Conservation (phyloP, 768 basidiomycete genomes). For the Sutorius australiensis region DNA sequence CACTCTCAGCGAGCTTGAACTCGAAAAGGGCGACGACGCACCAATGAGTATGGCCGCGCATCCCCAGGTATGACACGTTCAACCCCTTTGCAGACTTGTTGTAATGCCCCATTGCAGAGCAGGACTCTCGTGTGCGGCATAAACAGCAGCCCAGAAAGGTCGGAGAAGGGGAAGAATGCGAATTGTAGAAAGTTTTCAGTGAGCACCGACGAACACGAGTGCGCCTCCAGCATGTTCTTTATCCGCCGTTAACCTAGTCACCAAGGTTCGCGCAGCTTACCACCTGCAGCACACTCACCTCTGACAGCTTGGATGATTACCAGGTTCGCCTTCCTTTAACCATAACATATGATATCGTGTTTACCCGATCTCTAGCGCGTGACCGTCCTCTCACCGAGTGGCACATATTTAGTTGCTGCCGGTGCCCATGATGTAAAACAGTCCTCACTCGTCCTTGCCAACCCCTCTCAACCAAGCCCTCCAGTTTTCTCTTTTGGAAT, state of each 20-base stretch:
- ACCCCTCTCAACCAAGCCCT: constrained; percentile 10
- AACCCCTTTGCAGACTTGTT: not conserved
- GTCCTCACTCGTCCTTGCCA: constrained; percentile 15
- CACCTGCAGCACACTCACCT: constrained; percentile 58
- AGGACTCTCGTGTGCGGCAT: constrained; percentile 77
- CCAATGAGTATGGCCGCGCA: constrained; percentile 93
- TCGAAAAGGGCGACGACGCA: constrained; percentile 82
- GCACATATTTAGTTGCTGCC: constrained; percentile 61
- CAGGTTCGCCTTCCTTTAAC: constrained; percentile 55
- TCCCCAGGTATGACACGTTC: constrained; percentile 42
- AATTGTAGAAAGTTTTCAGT: constrained; percentile 77
- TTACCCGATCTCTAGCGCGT: constrained; percentile 56
- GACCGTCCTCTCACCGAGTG: constrained; percentile 73
- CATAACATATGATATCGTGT: not conserved
- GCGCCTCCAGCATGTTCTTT: constrained; percentile 17
- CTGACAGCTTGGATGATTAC: constrained; percentile 68
- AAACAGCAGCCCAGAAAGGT: constrained; percentile 66
- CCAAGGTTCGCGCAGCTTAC: constrained; percentile 28
- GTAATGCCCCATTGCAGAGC: constrained; percentile 28
- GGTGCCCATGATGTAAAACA: constrained; percentile 64
- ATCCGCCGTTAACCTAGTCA: constrained; percentile 8
- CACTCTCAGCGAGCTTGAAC: constrained; percentile 63
- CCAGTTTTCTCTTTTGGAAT: constrained; percentile 64
- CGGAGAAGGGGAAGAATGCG: constrained; percentile 68
- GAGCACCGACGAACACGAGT: constrained; percentile 51